Conservation (phyloP, 1,284 basidiomycete species). For the Pterulicium gracile region DNA sequence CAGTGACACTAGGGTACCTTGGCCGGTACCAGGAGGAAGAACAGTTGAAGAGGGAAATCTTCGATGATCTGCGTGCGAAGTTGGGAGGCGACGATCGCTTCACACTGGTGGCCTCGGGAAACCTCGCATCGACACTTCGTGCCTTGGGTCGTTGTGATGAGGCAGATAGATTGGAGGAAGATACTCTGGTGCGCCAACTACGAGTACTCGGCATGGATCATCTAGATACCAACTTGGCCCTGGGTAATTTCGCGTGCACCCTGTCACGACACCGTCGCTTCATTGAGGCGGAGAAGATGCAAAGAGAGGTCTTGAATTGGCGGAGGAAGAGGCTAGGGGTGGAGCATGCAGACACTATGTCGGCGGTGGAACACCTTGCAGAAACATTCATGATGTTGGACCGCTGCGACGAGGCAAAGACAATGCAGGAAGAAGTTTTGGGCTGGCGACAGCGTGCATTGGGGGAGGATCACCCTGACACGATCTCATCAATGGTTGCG, state of each 20-base stretch:
- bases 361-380: neutral
- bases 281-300: neutral
- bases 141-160: neutral
- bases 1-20: too few relatives aligned
- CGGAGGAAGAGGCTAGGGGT: neutral
- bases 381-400: neutral
- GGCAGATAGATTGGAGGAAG: neutral
- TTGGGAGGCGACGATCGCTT: too few relatives aligned
- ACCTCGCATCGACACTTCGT: neutral
- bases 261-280: neutral
- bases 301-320: neutral
- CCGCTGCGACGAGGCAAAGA: neutral
- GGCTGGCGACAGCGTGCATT: neutral
- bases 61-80: too few relatives aligned
- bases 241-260: neutral
- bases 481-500: neutral
- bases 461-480: neutral
- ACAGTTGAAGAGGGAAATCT: too few relatives aligned
- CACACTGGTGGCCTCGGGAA: neutral
- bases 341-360: neutral
- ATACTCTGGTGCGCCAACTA: neutral
- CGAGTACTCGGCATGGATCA: neutral
- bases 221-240: neutral
- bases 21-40: too few relatives aligned
- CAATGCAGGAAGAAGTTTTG: neutral